Base-by-base conservation (phyloP, 345 rosid species). In the Viola odorata region DNA sequence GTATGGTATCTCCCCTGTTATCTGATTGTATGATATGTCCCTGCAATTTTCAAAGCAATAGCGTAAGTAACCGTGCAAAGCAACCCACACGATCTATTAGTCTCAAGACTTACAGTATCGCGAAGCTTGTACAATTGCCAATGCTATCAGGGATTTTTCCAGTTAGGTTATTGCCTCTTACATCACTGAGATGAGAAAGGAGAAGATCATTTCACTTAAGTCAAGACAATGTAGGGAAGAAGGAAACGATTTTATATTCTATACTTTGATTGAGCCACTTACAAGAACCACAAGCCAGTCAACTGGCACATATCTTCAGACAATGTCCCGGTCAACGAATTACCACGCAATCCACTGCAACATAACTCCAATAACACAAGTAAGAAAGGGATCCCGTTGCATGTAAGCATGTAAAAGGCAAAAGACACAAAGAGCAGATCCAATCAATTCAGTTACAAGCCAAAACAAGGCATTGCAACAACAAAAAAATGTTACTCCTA, bases 261-360 rank as follows among this genome's bases (percentile, higher is more conserved):
- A 9, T 8, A 50, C 4, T 32, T 0, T 45, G 3, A 23, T 1
- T n/a, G 3, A 10, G 14, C 59, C 32, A 77, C 99, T 88, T 80
- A 94, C 99, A 94, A 90, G 67, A 83, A 94, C 99, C 99, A 94
- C 73, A 94, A 75, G 60, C 99, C 91, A 6, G 95, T 85, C 66
- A 94, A 78, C 67, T 94, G 99, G 53, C 99, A 94, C 81, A 94
- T 86, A 55, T 94, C 97, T 32, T 85, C 75, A 16, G 96, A 94
- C 54, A 94, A 64, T 0, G 85, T 80, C 66, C 99, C 99, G 10
- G 84, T 81, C 75, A 91, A 74, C n/a, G 63, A 63, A 71, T 94
- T 94, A 44, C 91, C 91, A 0, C 97, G 83, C 47, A 94, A 75
- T 7, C 99, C 99, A 5, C 99, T 94, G 81, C 8, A 50, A 60